These are phyloP conservation scores for Xylaria sp. DNA, from an alignment of 2,329 filamentous ascomycete species.

Conservation along the genomic window DNA sequence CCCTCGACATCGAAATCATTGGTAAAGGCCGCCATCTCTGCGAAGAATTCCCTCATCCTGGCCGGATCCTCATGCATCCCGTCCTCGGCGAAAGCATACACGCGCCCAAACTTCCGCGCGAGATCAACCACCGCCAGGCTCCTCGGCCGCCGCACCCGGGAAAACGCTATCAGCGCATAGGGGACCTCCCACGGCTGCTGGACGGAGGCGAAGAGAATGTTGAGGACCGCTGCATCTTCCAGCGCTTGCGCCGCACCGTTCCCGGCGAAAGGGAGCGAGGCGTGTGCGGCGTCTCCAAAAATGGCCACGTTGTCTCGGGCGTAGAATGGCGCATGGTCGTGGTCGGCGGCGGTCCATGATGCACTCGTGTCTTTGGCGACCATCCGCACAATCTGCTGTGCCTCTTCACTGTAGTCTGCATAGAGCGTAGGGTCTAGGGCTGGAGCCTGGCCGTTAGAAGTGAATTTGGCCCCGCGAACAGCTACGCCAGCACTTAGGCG, in stretches of 20 bases:
- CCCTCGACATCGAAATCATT: slow-evolving; percentile 48
- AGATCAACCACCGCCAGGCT: slow-evolving; percentile 50
- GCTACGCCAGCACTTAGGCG: slow-evolving; percentile 51
- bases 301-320: slow-evolving; percentile 44
- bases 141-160: slow-evolving; percentile 45
- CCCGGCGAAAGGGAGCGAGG: slow-evolving; percentile 51
- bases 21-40: slow-evolving; percentile 45
- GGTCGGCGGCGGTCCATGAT: slow-evolving; percentile 50
- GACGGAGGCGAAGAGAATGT: slow-evolving; percentile 43
- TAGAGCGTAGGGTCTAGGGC: slow-evolving; percentile 47
- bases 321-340: slow-evolving; percentile 52
- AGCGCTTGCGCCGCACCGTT: slow-evolving; percentile 54
- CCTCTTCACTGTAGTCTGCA: slow-evolving; percentile 49
- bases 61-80: slow-evolving; percentile 49
- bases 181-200: slow-evolving; percentile 27
- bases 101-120: slow-evolving; percentile 47
- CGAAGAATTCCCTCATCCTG: slow-evolving; percentile 46
- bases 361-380: slow-evolving; percentile 49
- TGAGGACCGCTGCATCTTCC: slow-evolving; percentile 52
- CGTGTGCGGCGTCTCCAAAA: slow-evolving; percentile 52
- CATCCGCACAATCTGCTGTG: slow-evolving; percentile 48
- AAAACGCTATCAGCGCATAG: slow-evolving; percentile 47
- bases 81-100: slow-evolving; percentile 46
- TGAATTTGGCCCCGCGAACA: slow-evolving; percentile 44
- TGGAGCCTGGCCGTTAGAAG: slow-evolving; percentile 12